phyloP scores from a whole-genome alignment of 148 eudicot genomes.

The Hydrangea macrophylla region DNA sequence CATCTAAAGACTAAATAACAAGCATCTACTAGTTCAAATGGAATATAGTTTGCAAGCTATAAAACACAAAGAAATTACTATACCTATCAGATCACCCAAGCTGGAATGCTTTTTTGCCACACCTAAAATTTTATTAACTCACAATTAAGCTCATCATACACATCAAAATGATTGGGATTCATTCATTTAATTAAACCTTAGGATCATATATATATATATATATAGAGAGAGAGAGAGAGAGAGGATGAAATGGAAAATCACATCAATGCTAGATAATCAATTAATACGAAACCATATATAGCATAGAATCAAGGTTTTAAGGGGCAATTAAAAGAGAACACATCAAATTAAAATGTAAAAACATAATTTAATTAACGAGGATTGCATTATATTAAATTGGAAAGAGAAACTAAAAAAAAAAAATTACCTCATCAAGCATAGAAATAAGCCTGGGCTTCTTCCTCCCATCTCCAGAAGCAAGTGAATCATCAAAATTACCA shows the following conservation, averaged over 20 bases:
- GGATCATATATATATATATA: no score
- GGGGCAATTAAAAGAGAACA: neutral
- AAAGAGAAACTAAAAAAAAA: no score
- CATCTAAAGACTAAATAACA: slow-evolving; percentile 5
- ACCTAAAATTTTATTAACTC: slow-evolving; percentile 10
- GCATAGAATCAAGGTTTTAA: neutral
- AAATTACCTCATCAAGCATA: slow-evolving; percentile 54
- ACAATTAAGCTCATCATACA: neutral
- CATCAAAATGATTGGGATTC: neutral
- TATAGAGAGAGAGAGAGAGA: neutral
- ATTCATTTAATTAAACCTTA: no score
- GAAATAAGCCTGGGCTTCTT: slow-evolving; percentile 41
- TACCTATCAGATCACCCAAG: slow-evolving; percentile 6
- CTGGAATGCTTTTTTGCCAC: slow-evolving; percentile 15
- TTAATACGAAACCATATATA: neutral
- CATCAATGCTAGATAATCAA: neutral
- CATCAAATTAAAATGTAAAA: neutral
- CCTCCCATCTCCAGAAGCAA: slow-evolving; percentile 17
- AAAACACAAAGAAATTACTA: slow-evolving; percentile 2
- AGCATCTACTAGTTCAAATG: slow-evolving; percentile 22
- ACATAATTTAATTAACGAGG: neutral
- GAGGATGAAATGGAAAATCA: neutral
- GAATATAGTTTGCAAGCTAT: neutral
- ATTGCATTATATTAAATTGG: neutral
- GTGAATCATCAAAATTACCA: slow-evolving; percentile 20